Percentiles rank a stretch among this genome's conserved stretches.
Evolutionary conservation across 73 alveolate species (phyloP).

Genomic region (Tetrahymena thermophila): DNA sequence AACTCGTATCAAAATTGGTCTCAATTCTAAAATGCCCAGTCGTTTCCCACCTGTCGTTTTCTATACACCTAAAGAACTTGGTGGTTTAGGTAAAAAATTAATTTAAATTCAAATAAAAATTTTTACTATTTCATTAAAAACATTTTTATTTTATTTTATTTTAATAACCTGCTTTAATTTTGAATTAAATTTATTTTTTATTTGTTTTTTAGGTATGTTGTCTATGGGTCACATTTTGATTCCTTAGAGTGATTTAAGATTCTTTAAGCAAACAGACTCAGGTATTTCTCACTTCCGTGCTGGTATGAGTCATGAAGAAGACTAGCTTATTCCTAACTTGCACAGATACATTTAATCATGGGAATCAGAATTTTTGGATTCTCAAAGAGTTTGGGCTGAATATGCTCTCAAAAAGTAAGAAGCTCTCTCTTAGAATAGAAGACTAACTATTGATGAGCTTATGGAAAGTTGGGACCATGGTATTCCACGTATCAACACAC

Average conservation of each 20-base stretch:
- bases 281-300: conserved; percentile 97
- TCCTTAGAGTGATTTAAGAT: conserved; percentile 98
- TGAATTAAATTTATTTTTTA: too few relatives aligned
- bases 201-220: conserved; percentile 45
- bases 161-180: too few relatives aligned
- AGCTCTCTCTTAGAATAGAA: conserved; percentile 97
- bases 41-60: conserved; percentile 99
- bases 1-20: conserved; percentile 99
- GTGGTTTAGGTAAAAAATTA: conserved; percentile 33
- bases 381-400: conserved; percentile 99
- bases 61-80: conserved; percentile 84
- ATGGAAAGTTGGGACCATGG: conserved; percentile 99
- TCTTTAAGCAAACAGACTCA: conserved; percentile 95
- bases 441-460: conserved; percentile 97
- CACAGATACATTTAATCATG: conserved; percentile 98
- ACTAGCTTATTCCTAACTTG: conserved; percentile 97
- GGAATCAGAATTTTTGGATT: conserved; percentile 98
- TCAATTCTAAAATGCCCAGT: conserved; percentile 99
- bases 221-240: conserved; percentile 99
- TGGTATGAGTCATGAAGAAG: conserved; percentile 99
- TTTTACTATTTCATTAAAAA: too few relatives aligned
- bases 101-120: too few relatives aligned
- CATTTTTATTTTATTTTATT: too few relatives aligned
- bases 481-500: conserved; percentile 99
- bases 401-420: conserved; percentile 98